Evolutionary conservation across 1,284 basidiomycete genomes (phyloP), one percentile per base, ranked within the genome.

Genomic region (Thecaphora thlaspeos): DNA sequence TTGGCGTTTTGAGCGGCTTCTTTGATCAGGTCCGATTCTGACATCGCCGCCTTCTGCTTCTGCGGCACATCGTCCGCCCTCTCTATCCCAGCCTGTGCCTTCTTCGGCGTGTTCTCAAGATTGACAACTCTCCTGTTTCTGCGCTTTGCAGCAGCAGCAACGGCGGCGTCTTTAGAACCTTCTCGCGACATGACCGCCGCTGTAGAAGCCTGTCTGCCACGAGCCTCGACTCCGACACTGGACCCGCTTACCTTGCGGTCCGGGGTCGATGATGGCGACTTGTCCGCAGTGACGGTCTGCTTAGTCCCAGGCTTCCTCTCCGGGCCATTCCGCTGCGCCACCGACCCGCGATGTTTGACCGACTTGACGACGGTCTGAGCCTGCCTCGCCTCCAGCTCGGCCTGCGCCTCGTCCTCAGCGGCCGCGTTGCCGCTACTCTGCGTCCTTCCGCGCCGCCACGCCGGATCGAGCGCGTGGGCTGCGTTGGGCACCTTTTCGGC

Each of bases 21-120:
- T 28, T 64, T 68, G 57, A 70, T 61, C 12, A 44, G 40, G 41
- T 68, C 61, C 41, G 68, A 61, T 4, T 67, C 64, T 12, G 56
- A 57, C 14, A 65, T 34, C 7, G 46, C n/a, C n/a, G n/a, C n/a
- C n/a, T n/a, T n/a, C n/a, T n/a, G n/a, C n/a, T n/a, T n/a, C n/a
- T n/a, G n/a, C n/a, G n/a, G n/a, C n/a, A n/a, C n/a, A n/a, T n/a
- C n/a, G n/a, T n/a, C n/a, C n/a, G n/a, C n/a, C n/a, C n/a, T n/a
- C n/a, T n/a, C n/a, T n/a, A n/a, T n/a, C n/a, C n/a, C n/a, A 14
- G 34, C 41, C 3, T n/a, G 12, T 4, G 50, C 49, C 41, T 61
- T 56, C 12, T 47, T 52, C 11, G 54, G 53, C 22, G 53, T 58
- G 10, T 41, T 23, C 24, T 68, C 54, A 1, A 68, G 39, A 12